A percentile compares a stretch with the other conserved stretches of the same genome.
Evolutionary conservation across 306 rosid genomes (phyloP).

Genomic region (Castanopsis chinensis): DNA sequence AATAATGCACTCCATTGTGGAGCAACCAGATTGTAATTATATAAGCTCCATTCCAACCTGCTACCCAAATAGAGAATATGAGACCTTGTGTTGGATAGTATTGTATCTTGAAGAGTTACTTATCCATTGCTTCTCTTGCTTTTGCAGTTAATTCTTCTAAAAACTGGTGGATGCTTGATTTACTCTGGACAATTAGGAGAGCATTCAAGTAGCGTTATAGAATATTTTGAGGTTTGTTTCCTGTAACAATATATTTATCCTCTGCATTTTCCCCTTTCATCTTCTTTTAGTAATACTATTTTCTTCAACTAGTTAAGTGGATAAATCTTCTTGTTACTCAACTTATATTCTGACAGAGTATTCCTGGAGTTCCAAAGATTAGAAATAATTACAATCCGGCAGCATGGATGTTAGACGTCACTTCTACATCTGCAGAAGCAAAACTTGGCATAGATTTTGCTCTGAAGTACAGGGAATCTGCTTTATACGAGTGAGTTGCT

Average conservation of each 20-base stretch:
- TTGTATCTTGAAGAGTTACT: not conserved
- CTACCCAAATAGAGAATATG: not conserved
- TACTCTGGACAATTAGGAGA: conserved; percentile 51
- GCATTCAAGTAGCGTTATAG: conserved; percentile 45
- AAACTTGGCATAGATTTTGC: conserved; percentile 64
- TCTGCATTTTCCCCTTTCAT: not conserved
- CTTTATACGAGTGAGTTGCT: conserved; percentile 46
- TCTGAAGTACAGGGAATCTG: conserved; percentile 45
- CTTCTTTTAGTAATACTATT: not conserved
- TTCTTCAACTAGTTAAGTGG: not conserved
- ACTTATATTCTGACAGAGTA: conserved; percentile 35
- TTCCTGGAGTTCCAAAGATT: conserved; percentile 59
- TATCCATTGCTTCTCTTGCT: not conserved
- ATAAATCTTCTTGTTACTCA: conserved; percentile 3
- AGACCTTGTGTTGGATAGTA: not conserved
- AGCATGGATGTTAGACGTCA: conserved; percentile 74
- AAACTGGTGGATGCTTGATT: conserved; percentile 54
- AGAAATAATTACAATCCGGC: conserved; percentile 67
- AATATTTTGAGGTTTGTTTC: conserved; percentile 56
- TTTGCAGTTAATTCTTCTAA: conserved; percentile 51
- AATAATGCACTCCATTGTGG: not conserved
- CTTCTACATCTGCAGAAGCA: conserved; percentile 50
- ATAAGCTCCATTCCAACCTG: not conserved
- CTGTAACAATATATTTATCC: not conserved
- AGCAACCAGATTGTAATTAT: not conserved